Percentiles rank a stretch among this genome's conserved stretches.
phyloP scores from a whole-genome alignment of 2,329 filamentous ascomycete species.

The Alternaria sp. region DNA sequence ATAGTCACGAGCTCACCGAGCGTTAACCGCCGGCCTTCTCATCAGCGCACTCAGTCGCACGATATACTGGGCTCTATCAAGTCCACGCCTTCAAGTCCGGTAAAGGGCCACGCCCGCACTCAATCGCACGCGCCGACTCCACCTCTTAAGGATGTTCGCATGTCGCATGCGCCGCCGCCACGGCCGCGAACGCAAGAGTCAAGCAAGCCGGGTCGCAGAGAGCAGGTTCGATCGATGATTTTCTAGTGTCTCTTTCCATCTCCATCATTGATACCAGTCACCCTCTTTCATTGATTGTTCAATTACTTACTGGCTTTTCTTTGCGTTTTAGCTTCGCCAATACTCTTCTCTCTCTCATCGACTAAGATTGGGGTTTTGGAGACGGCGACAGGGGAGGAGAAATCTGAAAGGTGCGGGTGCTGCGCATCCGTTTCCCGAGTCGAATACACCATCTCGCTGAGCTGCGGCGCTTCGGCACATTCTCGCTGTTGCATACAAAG shows the following conservation, averaged over 20 bases:
- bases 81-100: slow-evolving; percentile 36
- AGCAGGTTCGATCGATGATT: slow-evolving; percentile 52
- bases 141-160: slow-evolving; percentile 38
- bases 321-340: slow-evolving; percentile 33
- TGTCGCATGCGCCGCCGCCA: slow-evolving; percentile 35
- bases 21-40: slow-evolving; percentile 23
- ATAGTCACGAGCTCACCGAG: slow-evolving; percentile 22
- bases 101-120: slow-evolving; percentile 42
- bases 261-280: slow-evolving; percentile 33
- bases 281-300: slow-evolving; percentile 25
- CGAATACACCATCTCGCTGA: slow-evolving; percentile 1
- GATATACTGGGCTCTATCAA: slow-evolving; percentile 24
- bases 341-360: slow-evolving; percentile 20
- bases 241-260: slow-evolving; percentile 36
- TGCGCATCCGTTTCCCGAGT: slow-evolving; percentile 18
- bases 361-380: slow-evolving; percentile 32
- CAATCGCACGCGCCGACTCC: slow-evolving; percentile 39
- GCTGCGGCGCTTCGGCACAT: neutral
- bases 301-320: slow-evolving; percentile 34
- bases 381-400: slow-evolving; percentile 10
- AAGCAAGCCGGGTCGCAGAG: slow-evolving; percentile 34
- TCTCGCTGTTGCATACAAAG: neutral
- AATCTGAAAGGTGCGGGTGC: slow-evolving; percentile 16
- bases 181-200: slow-evolving; percentile 39
- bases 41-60: slow-evolving; percentile 42